These are phyloP conservation scores for Podaxis rugospora DNA, from an alignment of 768 basidiomycete genomes.

Conservation along the genomic window DNA sequence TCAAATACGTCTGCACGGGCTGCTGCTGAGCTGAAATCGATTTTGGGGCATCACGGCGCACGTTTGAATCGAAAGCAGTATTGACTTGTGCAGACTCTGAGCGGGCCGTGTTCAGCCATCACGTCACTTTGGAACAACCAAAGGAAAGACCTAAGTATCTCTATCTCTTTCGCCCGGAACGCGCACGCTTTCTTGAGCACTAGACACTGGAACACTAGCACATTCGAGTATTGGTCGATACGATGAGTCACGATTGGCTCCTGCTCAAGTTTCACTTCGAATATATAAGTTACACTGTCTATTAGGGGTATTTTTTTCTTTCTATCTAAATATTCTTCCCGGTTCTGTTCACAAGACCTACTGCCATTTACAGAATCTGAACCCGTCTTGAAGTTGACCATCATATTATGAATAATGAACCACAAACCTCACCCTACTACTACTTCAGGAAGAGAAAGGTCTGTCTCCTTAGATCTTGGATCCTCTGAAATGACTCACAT, in stretches of 20 bases:
- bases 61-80: slow-evolving; percentile 51
- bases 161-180: slow-evolving; percentile 66
- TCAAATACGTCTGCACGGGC: slow-evolving; percentile 35
- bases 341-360: slow-evolving; percentile 45
- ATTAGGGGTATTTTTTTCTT: slow-evolving; percentile 74
- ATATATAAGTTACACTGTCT: slow-evolving; percentile 69
- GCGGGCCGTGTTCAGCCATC: slow-evolving; percentile 17
- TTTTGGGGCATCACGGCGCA: slow-evolving; percentile 59
- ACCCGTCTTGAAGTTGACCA: not conserved
- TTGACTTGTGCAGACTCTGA: slow-evolving; percentile 30
- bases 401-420: not conserved
- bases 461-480: not conserved
- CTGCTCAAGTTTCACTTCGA: slow-evolving; percentile 50
- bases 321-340: slow-evolving; percentile 82
- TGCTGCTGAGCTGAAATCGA: slow-evolving; percentile 52
- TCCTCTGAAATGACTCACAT: not conserved
- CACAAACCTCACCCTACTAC: too few relatives aligned
- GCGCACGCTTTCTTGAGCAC: slow-evolving; percentile 48
- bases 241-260: slow-evolving; percentile 59
- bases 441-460: not conserved
- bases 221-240: not conserved
- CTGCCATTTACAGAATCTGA: not conserved
- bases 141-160: slow-evolving; percentile 40
- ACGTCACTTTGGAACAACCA: slow-evolving; percentile 63
- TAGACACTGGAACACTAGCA: slow-evolving; percentile 46